A percentile compares a stretch with the other conserved stretches of the same genome.
Conservation (phyloP, 768 basidiomycete species). For the Pleurotus tuber-regium region DNA sequence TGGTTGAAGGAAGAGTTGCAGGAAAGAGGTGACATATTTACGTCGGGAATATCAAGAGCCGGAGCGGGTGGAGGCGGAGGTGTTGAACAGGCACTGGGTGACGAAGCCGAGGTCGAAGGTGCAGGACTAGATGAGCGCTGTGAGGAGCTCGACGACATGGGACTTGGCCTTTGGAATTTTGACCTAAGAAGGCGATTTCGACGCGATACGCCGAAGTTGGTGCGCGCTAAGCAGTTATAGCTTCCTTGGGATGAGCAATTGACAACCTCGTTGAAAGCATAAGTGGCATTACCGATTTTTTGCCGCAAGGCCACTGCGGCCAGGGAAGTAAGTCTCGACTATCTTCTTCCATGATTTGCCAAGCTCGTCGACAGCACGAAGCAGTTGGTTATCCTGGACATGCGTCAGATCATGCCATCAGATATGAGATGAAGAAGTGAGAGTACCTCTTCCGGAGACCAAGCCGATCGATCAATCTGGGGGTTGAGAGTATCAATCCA, state of each 20-base stretch:
- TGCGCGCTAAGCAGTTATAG: slow-evolving; percentile 19
- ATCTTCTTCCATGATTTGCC: slow-evolving; percentile 67
- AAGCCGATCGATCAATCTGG: slow-evolving; percentile 57
- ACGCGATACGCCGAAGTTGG: slow-evolving; percentile 2
- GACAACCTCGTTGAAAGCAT: not conserved
- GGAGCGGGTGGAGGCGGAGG: not conserved
- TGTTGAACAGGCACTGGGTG: not conserved
- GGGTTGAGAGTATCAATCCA: slow-evolving; percentile 64
- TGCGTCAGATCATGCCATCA: slow-evolving; percentile 8
- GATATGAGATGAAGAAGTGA: not conserved
- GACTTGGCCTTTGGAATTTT: not conserved
- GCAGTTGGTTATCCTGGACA: slow-evolving; percentile 47
- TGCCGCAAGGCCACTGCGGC: slow-evolving; percentile 57
- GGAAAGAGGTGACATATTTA: not conserved
- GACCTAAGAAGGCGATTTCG: slow-evolving; percentile 5
- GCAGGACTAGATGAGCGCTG: slow-evolving; percentile 6
- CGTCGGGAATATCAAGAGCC: not conserved
- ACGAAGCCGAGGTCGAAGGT: slow-evolving; percentile 2
- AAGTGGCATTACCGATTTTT: slow-evolving; percentile 48
- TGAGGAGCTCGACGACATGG: slow-evolving; percentile 3
- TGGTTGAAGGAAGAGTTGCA: not conserved
- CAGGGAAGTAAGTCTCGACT: slow-evolving; percentile 58
- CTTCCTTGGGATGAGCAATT: slow-evolving; percentile 8
- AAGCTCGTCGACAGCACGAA: slow-evolving; percentile 52
- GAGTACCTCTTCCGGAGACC: slow-evolving; percentile 52